Evolutionary conservation across 2,329 filamentous ascomycete species (phyloP), one percentile per base, ranked within the genome.

Genomic region (Sarocladium oryzae): DNA sequence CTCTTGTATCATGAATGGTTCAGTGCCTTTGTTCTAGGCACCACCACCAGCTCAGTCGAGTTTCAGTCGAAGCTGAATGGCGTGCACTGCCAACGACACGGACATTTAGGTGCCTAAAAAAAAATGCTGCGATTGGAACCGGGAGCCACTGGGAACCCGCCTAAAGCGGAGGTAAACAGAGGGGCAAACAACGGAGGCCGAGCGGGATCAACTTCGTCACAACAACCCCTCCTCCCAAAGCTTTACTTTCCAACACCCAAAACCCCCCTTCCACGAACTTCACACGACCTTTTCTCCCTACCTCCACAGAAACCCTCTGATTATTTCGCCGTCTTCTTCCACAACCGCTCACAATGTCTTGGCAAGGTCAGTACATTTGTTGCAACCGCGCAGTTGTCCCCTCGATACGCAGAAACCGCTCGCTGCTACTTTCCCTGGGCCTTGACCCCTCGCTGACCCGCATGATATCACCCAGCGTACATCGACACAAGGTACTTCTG

Each of bases 401-500:
- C 9, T 8, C 21, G 33, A 20, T 13, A 23, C 24, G n/a, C 20
- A n/a, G 26, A 48, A 48, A 32, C 43, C 43, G 26, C 43, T 48
- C 43, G 43, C 30, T 26, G 20, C 16, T 15, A 23, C n/a, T 33
- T 32, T 48, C 43, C 26, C 26, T n/a, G 28, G 15, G 16, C 11
- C 7, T 48, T 48, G 26, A 33, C 43, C 43, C 24, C 26, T 48
- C 43, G 28, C 43, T 48, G 28, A 48, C 43, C 24, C 3, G 10
- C 8, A 48, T 33, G 28, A 32, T 33, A 30, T 48, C 43, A 48
- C 56, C n/a, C 60, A 78, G 75, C 72, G 61, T 78, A 77, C 61
- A 63, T 78, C 59, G 75, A 78, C 62, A 64, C 69, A 58, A 77
- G 73, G 75, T 78, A 74, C 63, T 56, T 50, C 20, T 7, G 26